These are phyloP conservation scores for Tubosaeta brunneosetosa DNA, from an alignment of 768 basidiomycete species.

Conservation along the genomic window DNA sequence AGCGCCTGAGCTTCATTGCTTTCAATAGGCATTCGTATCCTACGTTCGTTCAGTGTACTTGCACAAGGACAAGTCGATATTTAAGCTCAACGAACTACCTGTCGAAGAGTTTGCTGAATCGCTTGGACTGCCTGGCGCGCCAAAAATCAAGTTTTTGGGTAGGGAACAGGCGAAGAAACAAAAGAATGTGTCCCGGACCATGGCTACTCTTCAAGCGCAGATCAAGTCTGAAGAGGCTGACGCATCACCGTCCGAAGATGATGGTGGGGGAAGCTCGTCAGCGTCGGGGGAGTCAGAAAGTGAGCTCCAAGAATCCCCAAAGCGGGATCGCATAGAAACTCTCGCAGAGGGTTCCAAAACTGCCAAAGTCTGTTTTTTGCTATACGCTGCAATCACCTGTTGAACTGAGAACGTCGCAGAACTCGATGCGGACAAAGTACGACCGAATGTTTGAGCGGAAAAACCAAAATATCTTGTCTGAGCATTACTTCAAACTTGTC, in stretches of 20 bases:
- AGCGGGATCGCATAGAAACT: neutral
- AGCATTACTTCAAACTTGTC: constrained; percentile 85
- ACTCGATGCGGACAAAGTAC: constrained; percentile 80
- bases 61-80: constrained; percentile 91
- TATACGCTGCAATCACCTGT: neutral
- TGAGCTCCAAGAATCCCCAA: constrained; percentile 2
- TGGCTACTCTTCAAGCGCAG: constrained; percentile 34
- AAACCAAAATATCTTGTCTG: constrained; percentile 88
- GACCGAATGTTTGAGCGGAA: constrained; percentile 97
- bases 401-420: constrained; percentile 19
- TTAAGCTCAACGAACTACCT: constrained; percentile 80
- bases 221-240: constrained; percentile 19
- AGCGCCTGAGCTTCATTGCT: neutral
- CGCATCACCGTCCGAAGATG: constrained; percentile 16
- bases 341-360: constrained; percentile 22
- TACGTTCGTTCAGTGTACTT: constrained; percentile 90
- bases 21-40: constrained; percentile 84
- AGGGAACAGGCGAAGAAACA: constrained; percentile 64
- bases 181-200: constrained; percentile 65
- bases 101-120: constrained; percentile 82
- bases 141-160: constrained; percentile 86
- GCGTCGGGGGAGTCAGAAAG: constrained; percentile 27
- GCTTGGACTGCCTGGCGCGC: constrained; percentile 88
- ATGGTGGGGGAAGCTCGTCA: constrained; percentile 8
- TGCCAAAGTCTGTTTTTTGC: constrained; percentile 37